These are phyloP conservation scores for Gymnopus androsaceus DNA, from an alignment of 1,284 basidiomycete species.

Conservation along the genomic window DNA sequence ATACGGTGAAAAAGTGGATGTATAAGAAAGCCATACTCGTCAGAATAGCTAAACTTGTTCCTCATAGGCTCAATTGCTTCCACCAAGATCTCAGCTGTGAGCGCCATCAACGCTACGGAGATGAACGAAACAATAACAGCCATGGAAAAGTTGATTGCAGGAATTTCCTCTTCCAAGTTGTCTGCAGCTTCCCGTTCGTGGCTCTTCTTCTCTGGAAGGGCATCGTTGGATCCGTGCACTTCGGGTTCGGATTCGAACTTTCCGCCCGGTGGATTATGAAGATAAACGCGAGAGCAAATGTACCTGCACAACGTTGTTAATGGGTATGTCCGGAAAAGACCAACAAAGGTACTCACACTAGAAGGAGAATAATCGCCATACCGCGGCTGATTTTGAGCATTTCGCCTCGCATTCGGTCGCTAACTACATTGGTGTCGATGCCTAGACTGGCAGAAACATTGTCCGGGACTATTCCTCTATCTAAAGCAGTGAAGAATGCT, in stretches of 20 bases:
- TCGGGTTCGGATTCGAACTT: too few relatives aligned
- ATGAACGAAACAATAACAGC: constrained; percentile 52
- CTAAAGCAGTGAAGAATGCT: constrained; percentile 64
- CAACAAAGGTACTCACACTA: constrained; percentile 45
- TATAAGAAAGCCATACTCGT: constrained; percentile 44
- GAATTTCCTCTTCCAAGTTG: constrained; percentile 43
- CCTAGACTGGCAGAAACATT: constrained; percentile 23
- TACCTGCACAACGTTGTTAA: constrained; percentile 42
- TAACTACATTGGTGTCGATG: constrained; percentile 35
- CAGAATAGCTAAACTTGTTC: constrained; percentile 38
- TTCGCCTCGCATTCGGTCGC: constrained; percentile 41
- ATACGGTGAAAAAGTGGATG: not conserved
- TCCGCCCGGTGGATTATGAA: constrained; percentile 67
- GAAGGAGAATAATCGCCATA: constrained; percentile 57
- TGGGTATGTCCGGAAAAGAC: not conserved
- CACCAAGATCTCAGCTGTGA: constrained; percentile 70
- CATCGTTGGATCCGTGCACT: constrained; percentile 42
- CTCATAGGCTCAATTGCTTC: constrained; percentile 59
- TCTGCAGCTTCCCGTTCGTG: too few relatives aligned
- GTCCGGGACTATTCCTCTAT: constrained; percentile 32
- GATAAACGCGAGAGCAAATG: constrained; percentile 61
- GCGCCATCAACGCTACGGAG: constrained; percentile 60
- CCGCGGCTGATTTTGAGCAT: constrained; percentile 66
- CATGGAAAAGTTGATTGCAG: constrained; percentile 60
- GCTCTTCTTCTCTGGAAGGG: constrained; percentile 45